Percentiles rank a stretch among this genome's conserved stretches.
phyloP scores from a whole-genome alignment of 768 basidiomycete species.

The Suillus discolor region DNA sequence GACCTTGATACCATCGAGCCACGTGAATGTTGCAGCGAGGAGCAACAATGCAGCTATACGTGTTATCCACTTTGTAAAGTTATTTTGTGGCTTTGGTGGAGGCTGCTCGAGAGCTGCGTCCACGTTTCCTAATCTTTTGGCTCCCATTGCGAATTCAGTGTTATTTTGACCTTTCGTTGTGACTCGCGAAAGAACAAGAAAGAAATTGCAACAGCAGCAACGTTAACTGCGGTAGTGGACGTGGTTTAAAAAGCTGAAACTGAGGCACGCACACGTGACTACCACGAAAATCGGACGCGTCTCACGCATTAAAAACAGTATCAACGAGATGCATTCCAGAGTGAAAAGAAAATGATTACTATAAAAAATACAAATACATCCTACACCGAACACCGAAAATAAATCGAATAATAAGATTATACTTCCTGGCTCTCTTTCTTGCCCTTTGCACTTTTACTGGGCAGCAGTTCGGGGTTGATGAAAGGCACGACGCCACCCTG shows the following conservation, averaged over 20 bases:
- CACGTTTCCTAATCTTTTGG: constrained; percentile 10
- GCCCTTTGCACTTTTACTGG: constrained; percentile 53
- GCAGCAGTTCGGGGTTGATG: constrained; percentile 55
- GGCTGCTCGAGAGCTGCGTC: not conserved
- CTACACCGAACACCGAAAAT: constrained; percentile 27
- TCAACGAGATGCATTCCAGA: not conserved
- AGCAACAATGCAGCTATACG: constrained; percentile 29
- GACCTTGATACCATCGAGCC: constrained; percentile 69
- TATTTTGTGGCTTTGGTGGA: constrained; percentile 1
- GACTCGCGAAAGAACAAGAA: not conserved
- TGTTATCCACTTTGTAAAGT: constrained; percentile 35
- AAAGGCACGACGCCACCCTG: constrained; percentile 61
- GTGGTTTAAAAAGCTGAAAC: not conserved
- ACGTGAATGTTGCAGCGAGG: constrained; percentile 42
- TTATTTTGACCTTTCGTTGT: not conserved
- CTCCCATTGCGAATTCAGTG: constrained; percentile 19
- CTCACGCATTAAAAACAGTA: not conserved
- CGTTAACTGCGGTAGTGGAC: not conserved
- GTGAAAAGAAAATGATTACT: constrained; percentile 23
- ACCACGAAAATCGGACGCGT: not conserved
- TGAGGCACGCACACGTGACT: constrained; percentile 10
- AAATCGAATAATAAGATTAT: constrained; percentile 22
- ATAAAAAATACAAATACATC: constrained; percentile 33
- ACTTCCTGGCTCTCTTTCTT: constrained; percentile 56
- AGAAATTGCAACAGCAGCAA: not conserved